Percentiles rank a stretch among this genome's conserved stretches.
Evolutionary conservation across 2,329 filamentous ascomycete species (phyloP).

Genomic region (Coniochaeta sp.): DNA sequence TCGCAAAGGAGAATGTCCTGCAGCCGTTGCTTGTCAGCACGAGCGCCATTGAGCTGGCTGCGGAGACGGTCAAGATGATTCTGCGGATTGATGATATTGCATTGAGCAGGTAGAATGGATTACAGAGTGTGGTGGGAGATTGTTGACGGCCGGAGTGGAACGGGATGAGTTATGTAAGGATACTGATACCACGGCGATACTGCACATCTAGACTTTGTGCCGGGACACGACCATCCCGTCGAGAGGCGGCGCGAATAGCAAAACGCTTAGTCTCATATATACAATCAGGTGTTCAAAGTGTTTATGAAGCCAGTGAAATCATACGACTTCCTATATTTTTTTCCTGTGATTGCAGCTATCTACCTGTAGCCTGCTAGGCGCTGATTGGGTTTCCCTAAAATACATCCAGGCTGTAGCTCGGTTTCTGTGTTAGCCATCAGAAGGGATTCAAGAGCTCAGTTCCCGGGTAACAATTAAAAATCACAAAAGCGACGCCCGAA

Average conservation of each 20-base stretch:
- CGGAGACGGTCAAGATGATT: slow-evolving; percentile 97
- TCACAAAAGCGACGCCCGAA: neutral
- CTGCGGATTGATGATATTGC: slow-evolving; percentile 62
- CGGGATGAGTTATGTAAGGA: neutral
- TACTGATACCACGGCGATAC: slow-evolving; percentile 49
- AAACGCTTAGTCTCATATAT: neutral
- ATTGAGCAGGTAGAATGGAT: slow-evolving; percentile 46
- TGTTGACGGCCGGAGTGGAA: neutral
- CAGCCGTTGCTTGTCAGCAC: slow-evolving; percentile 96
- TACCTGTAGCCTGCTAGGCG: neutral
- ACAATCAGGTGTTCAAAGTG: neutral
- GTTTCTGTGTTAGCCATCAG: neutral
- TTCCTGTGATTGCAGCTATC: neutral
- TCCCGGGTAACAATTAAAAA: neutral
- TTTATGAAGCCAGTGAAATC: neutral
- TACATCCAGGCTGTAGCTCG: neutral
- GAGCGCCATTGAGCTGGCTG: slow-evolving; percentile 92
- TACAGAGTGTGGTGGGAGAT: neutral
- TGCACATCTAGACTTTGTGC: slow-evolving; percentile 68
- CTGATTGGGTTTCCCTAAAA: neutral
- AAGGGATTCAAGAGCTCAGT: neutral
- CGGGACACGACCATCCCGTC: neutral
- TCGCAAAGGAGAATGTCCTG: slow-evolving; percentile 92
- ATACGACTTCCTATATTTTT: neutral
- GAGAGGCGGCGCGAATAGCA: neutral